Evolutionary conservation across 129 eudicot genomes (phyloP), one percentile per base, ranked within the genome.

Genomic region (Oenanthe sinensis): DNA sequence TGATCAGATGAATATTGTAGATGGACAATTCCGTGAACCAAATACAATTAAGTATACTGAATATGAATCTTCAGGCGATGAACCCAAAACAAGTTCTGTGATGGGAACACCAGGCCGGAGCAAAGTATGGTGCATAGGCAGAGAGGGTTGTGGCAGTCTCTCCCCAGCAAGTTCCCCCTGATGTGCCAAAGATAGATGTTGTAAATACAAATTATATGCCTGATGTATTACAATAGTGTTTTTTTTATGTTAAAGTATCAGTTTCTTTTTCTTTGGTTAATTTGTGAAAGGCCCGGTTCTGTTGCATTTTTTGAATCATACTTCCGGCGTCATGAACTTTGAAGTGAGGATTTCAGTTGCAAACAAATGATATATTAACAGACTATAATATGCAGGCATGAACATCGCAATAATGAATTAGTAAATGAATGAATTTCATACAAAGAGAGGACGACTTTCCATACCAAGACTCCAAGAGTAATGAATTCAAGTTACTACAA

Each of bases 91-190:
- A 20, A 84, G 88, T 84, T 86, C 89, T 7, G 89, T 82, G 45
- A 84, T 83, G 50, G 75, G 80, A 22, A 90, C 97, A 5, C 96
- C 97, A 43, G 87, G 89, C 63, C 80, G 85, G 49, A 85, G 87
- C 85, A 75, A 83, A 36, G 89, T 86, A 45, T 95, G 96, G 89
- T 91, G 98, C 90, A 87, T 90, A 40, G 91, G 96, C 39, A 85
- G 83, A 83, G 96, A 88, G 67, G 88, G 77, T 67, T 86, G 94
- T 77, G 79, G 50, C 68, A 72, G 80, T 70, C 45, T 80, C 11
- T 91, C 93, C 55, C 82, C 85, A 22, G 69, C 75, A 62, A 82
- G 81, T 85, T 80, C 92, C 33, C 88, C 93, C 52, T 87, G 80
- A 80, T 78, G 30, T 39, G 75, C 40, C 44, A 54, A n/a, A 49